Evolutionary conservation across 495 filamentous ascomycete genomes (phyloP).

Genomic region (Mytilinidion resinicola): DNA sequence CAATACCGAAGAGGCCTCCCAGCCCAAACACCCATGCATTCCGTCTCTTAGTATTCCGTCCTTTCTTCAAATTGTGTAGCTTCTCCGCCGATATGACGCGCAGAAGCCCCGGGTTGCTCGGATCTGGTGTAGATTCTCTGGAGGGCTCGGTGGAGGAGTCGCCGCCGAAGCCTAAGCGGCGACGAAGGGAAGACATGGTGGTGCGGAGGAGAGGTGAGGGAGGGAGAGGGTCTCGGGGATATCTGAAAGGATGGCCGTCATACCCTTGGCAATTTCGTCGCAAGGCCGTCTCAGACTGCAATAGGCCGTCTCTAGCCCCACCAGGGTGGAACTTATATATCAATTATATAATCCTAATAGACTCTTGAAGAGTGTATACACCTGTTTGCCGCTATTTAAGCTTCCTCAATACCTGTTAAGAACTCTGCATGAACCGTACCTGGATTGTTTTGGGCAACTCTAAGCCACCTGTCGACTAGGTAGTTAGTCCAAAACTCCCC

Average conservation of each 20-base stretch:
- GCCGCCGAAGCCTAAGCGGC: conserved; percentile 28
- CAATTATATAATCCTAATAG: too few relatives aligned
- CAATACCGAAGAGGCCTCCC: conserved; percentile 76
- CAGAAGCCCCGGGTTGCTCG: conserved; percentile 22
- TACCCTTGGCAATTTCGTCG: not conserved
- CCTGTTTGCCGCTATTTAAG: too few relatives aligned
- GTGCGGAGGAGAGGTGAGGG: not conserved
- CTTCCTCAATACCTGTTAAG: too few relatives aligned
- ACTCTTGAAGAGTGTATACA: too few relatives aligned
- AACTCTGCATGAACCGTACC: too few relatives aligned
- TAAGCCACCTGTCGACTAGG: not conserved
- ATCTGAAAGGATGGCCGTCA: conserved; percentile 19
- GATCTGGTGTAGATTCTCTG: conserved; percentile 15
- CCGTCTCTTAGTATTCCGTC: conserved; percentile 41
- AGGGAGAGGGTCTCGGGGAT: not conserved
- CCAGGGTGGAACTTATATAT: not conserved
- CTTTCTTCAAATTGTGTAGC: conserved; percentile 33
- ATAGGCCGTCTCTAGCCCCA: not conserved
- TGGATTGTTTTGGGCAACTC: not conserved
- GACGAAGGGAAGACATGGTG: conserved; percentile 34
- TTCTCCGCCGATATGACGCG: conserved; percentile 31
- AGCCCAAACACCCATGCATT: conserved; percentile 74
- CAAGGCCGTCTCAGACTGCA: not conserved
- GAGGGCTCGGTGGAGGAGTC: conserved; percentile 8
- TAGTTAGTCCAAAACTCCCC: not conserved